phyloP scores from a whole-genome alignment of 805 yeast species.

The Cyberlindnera saturnus region DNA sequence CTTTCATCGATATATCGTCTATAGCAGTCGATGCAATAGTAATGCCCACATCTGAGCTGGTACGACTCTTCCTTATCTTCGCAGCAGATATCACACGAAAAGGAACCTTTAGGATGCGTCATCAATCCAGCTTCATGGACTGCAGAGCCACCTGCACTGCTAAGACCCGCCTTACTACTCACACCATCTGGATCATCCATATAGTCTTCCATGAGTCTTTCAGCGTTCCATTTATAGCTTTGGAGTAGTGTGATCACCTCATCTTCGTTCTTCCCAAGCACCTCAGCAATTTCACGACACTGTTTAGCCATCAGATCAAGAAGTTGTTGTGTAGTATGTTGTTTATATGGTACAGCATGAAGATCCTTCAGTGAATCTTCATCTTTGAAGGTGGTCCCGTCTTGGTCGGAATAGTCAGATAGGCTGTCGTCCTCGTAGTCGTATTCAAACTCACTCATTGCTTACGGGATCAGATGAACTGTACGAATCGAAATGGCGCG shows the following conservation, averaged over 20 bases:
- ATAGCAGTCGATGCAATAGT: constrained; percentile 67
- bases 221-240: constrained; percentile 53
- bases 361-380: constrained; percentile 18
- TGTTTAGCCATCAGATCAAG: constrained; percentile 15
- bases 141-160: not conserved
- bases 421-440: constrained; percentile 2
- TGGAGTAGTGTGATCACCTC: constrained; percentile 40
- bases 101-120: constrained; percentile 13
- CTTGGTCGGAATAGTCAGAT: constrained; percentile 18
- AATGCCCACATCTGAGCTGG: constrained; percentile 62
- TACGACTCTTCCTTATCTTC: constrained; percentile 43
- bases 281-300: constrained; percentile 28
- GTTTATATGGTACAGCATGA: constrained; percentile 5
- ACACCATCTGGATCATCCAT: constrained; percentile 37
- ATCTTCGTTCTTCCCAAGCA: constrained; percentile 33
- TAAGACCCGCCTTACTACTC: constrained; percentile 29
- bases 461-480: not conserved
- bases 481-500: no score
- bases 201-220: constrained; percentile 48
- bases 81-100: constrained; percentile 68
- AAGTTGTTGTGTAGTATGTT: constrained; percentile 27
- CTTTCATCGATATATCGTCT: constrained; percentile 47
- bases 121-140: not conserved
- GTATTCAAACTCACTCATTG: constrained; percentile 1
- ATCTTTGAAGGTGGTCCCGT: constrained; percentile 10